A percentile compares a stretch with the other conserved stretches of the same genome.
These are phyloP conservation scores for Tagetes erecta DNA, from an alignment of 129 eudicot genomes.

Conservation along the genomic window DNA sequence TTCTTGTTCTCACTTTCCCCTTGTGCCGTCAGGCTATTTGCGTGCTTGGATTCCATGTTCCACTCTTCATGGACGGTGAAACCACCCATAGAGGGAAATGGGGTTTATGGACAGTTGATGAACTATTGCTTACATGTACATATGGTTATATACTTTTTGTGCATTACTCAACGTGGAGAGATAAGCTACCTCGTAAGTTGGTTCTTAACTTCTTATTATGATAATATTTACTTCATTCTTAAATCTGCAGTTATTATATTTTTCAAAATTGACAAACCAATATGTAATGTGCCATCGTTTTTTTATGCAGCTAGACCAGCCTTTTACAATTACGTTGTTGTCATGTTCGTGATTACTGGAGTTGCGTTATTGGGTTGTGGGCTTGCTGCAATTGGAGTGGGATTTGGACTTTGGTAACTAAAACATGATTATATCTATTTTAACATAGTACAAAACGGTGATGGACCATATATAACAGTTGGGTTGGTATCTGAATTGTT, in stretches of 20 bases:
- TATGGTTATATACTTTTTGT: constrained; percentile 71
- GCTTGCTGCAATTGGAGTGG: constrained; percentile 57
- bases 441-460: neutral
- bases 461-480: neutral
- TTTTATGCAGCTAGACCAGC: constrained; percentile 70
- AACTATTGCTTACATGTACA: constrained; percentile 54
- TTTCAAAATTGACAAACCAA: neutral
- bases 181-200: constrained; percentile 75
- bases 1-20: neutral
- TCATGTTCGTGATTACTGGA: constrained; percentile 54
- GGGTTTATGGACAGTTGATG: constrained; percentile 57
- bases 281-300: constrained; percentile 20
- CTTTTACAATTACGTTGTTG: constrained; percentile 70
- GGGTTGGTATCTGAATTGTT: constrained; percentile 10
- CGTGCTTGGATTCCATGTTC: constrained; percentile 70
- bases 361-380: constrained; percentile 51
- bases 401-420: constrained; percentile 65
- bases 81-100: constrained; percentile 56
- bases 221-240: neutral
- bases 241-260: neutral
- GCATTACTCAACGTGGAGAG: constrained; percentile 84
- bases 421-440: neutral
- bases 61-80: constrained; percentile 50
- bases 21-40: constrained; percentile 51
- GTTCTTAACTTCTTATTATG: neutral